These are phyloP conservation scores for Afroboletus lepidellus DNA, from an alignment of 1,284 basidiomycete species.

Conservation along the genomic window DNA sequence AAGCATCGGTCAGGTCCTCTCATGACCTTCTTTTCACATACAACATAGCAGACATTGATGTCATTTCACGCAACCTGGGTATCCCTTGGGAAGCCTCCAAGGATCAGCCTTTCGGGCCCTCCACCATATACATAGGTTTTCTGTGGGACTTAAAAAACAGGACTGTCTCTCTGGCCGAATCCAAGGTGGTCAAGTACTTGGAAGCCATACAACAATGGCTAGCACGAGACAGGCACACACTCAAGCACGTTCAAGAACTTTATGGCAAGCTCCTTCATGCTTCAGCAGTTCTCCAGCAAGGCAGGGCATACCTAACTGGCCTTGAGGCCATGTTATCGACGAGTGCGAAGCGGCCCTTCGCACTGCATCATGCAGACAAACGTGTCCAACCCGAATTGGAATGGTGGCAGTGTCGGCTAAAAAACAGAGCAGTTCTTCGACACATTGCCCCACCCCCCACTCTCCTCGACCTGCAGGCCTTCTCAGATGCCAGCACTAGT, in stretches of 20 bases:
- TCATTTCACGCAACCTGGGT: not conserved
- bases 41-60: not conserved
- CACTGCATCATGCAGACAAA: conserved; percentile 1
- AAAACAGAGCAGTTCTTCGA: not conserved
- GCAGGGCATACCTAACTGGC: not conserved
- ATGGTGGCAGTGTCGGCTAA: not conserved
- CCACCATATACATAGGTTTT: not conserved
- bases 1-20: not conserved
- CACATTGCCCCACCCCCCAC: not conserved
- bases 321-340: not conserved
- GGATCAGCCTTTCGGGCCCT: not conserved
- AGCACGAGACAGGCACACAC: not conserved
- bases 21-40: not conserved
- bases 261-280: not conserved
- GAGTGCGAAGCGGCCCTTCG: not conserved
- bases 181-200: not conserved
- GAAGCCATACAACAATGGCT: not conserved
- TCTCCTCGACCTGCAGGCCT: not conserved
- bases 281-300: not conserved
- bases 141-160: not conserved
- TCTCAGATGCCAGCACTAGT: not conserved
- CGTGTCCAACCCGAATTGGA: not conserved
- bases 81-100: not conserved
- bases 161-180: not conserved
- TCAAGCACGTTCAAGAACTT: not conserved